Evolutionary conservation across 73 alveolate genomes (phyloP), one percentile per base, ranked within the genome.

Genomic region (Stentor coeruleus): DNA sequence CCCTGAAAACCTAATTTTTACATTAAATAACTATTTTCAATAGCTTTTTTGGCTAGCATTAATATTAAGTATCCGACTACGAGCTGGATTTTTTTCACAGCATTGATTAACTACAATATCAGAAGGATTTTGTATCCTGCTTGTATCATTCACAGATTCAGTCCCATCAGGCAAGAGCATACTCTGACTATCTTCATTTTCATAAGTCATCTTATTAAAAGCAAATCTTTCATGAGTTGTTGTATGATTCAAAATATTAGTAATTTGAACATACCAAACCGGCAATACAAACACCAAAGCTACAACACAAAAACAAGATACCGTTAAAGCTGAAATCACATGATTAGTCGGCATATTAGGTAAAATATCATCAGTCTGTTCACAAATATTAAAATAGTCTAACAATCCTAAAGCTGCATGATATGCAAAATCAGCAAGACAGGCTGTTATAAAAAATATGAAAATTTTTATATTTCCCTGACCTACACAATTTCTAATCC

Each of bases 401-500:
- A 49, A 49, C 6, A 49, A 20, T 49, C 66, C 66, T 11, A 49
- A 20, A 49, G 66, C 20, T 49, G 66, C 66, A 49, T 49, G 66
- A 49, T 11, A 49, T 11, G 66, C 20, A 20, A 49, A 79, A 49
- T 31, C 79, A 20, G 33, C n/a, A 26, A 66, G 15, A 84, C 83
- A 76, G 74, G 87, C 89, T 49, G 90, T 3, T 40, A 90, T 76
- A 72, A 93, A 93, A n/a, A 93, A 82, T 74, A 91, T 83, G 83
- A 93, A 93, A 30, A 86, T 66, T 35, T 93, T 89, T 40, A 86
- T 89, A 82, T 91, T 93, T 76, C 91, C 87, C 2, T 82, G 85
- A 0, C 98, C 98, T 3, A 92, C 94, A 73, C 98, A 92, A 77
- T 89, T 87, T 76, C 87, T 86, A 15, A 92, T 76, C 95, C 95